Conservation (phyloP, 2,329 filamentous ascomycete genomes). For the Harringtonia lauricola region DNA sequence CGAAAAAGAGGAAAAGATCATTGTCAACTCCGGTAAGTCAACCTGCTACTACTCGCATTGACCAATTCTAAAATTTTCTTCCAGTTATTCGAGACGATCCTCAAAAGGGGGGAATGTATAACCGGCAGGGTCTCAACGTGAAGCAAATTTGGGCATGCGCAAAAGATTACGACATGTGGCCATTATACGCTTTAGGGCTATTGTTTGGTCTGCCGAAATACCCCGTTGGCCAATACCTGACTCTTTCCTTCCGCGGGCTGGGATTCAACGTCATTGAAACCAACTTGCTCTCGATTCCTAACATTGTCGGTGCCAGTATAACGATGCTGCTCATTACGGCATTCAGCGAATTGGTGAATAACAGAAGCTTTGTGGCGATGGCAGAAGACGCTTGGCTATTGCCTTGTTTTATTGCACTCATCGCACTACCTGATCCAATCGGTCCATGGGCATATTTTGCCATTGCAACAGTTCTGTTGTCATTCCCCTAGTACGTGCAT, state of each 20-base stretch:
- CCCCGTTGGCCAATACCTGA: conserved; percentile 17
- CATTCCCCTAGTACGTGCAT: not conserved
- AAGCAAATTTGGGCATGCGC: conserved; percentile 32
- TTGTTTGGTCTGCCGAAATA: conserved; percentile 34
- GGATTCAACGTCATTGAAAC: conserved; percentile 32
- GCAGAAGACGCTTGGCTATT: not conserved
- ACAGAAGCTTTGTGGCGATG: conserved; percentile 1
- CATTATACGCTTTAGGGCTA: conserved; percentile 8
- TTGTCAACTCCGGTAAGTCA: conserved; percentile 39
- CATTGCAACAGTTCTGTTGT: not conserved
- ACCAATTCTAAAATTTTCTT: too few relatives aligned
- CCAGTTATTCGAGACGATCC: conserved; percentile 1
- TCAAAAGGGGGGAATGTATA: conserved; percentile 29
- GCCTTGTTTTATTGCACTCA: not conserved
- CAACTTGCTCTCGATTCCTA: conserved; percentile 40
- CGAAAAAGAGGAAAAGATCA: conserved; percentile 53
- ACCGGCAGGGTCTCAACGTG: conserved; percentile 34
- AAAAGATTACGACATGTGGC: conserved; percentile 42
- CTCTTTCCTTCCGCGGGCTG: not conserved
- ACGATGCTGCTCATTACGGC: conserved; percentile 38
- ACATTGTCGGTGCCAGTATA: conserved; percentile 34
- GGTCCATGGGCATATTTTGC: not conserved
- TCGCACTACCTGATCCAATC: not conserved
- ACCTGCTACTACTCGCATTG: not conserved
- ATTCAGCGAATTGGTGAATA: conserved; percentile 32